A percentile compares a stretch with the other conserved stretches of the same genome.
phyloP scores from a whole-genome alignment of 2,329 filamentous ascomycete genomes.

The Rugonectria rugulosa region DNA sequence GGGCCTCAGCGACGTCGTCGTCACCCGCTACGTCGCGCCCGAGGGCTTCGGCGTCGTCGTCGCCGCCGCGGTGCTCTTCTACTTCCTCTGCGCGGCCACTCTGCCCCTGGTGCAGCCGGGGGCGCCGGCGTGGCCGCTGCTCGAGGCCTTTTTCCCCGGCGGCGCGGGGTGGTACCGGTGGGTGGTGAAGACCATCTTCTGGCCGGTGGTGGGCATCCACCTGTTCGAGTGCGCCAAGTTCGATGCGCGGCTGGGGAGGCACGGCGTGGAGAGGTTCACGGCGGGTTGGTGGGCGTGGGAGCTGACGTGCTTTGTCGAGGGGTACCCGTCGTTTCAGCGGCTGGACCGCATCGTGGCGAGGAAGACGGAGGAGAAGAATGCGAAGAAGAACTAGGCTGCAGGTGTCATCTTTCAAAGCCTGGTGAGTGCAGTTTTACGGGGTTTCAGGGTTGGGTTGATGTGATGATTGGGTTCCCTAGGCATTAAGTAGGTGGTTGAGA shows the following conservation, averaged over 20 bases:
- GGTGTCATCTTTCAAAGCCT: too few species aligned
- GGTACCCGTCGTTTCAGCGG: conserved; percentile 56
- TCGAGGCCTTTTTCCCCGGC: conserved; percentile 61
- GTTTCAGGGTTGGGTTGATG: too few species aligned
- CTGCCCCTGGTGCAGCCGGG: conserved; percentile 60
- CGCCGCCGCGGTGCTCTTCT: conserved; percentile 62
- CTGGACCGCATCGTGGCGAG: conserved; percentile 58
- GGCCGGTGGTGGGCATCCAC: conserved; percentile 71
- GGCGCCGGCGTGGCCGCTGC: conserved; percentile 55
- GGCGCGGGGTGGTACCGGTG: conserved; percentile 66
- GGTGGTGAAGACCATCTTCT: conserved; percentile 65
- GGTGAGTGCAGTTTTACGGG: too few species aligned
- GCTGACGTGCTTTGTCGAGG: conserved; percentile 61
- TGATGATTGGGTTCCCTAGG: too few species aligned
- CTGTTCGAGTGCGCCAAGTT: conserved; percentile 65
- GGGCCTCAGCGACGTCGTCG: conserved; percentile 58
- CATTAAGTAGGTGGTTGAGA: too few species aligned
- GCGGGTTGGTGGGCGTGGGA: conserved; percentile 65
- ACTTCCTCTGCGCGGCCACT: conserved; percentile 59
- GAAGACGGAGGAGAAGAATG: conserved; percentile 51
- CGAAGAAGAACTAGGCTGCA: conserved; percentile 53
- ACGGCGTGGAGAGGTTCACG: conserved; percentile 55
- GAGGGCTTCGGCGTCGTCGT: conserved; percentile 57
- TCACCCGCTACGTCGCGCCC: conserved; percentile 52
- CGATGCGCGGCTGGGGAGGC: conserved; percentile 55